Evolutionary conservation across 2,329 filamentous ascomycete species (phyloP), one percentile per base, ranked within the genome.

Genomic region (Simplicillium aogashimaense): DNA sequence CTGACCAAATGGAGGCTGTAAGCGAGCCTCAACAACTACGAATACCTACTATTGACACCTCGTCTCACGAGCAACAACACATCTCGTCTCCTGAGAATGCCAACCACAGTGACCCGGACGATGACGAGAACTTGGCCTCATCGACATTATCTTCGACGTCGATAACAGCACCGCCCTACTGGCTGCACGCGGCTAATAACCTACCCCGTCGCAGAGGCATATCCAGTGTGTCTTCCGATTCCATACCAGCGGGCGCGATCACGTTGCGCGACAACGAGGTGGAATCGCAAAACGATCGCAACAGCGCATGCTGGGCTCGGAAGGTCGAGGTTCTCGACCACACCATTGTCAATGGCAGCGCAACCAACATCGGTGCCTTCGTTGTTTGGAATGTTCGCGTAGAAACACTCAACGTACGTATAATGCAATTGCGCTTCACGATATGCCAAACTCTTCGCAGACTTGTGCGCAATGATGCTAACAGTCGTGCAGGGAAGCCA

Each of bases 361-460:
- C 69, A 29, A 74, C 69, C 12, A 75, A 69, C 48, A 70, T 78
- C 20, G 90, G 90, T n/a, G 85, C 89, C 2, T 98, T 97, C 64
- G 86, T 95, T 2, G 88, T 95, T 7, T 98, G 86, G 86, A 92
- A 87, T 56, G 88, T 92, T 53, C 78, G 74, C 36, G 86, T 98
- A 35, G 81, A 92, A 58, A 95, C 88, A 3, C 66, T 97, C 38
- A 83, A 79, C 60, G 87, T 89, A 57, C 58, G 78, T 72, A 15
- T 3, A 17, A 13, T 13, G 15, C n/a, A 29, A 25, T 25, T 25
- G 20, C 9, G 20, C 20, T n/a, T n/a, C n/a, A n/a, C 5, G 17
- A 7, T 39, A 8, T 18, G 7, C n/a, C 4, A 25, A 10, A 37
- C 36, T 32, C 30, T 6, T 25, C 6, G 5, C 20, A 9, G 20